Evolutionary conservation across 1,284 basidiomycete genomes (phyloP).

Genomic region (Puccinia novopanici): DNA sequence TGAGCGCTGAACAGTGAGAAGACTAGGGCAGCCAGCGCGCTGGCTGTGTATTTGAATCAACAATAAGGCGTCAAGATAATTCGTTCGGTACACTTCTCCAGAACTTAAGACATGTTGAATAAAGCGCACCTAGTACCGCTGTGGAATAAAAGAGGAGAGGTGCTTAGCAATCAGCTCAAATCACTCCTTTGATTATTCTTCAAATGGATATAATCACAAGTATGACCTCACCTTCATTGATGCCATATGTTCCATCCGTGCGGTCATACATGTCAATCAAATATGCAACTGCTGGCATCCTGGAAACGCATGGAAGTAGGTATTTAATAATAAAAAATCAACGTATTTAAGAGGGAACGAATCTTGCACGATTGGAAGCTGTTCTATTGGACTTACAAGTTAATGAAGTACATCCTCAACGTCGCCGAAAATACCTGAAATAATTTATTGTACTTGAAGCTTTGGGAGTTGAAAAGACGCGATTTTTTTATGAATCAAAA

Average conservation of each 20-base stretch:
- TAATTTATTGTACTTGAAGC: conserved; percentile 58
- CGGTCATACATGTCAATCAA: conserved; percentile 84
- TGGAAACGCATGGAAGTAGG: conserved; percentile 59
- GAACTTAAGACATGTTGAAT: not conserved
- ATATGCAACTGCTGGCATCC: conserved; percentile 88
- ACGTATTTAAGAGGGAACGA: not conserved
- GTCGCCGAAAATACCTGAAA: conserved; percentile 70
- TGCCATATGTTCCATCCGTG: conserved; percentile 83
- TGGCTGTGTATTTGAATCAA: conserved; percentile 51
- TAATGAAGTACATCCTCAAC: conserved; percentile 75
- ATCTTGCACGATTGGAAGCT: not conserved
- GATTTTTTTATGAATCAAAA: too few species aligned
- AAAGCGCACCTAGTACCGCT: conserved; percentile 17
- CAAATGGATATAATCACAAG: not conserved
- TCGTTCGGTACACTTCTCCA: too few species aligned
- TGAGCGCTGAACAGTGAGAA: conserved; percentile 87
- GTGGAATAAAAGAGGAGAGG: not conserved
- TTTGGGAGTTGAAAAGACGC: not conserved
- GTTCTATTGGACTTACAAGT: conserved; percentile 63
- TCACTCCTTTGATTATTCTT: not conserved
- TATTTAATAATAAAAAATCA: conserved; percentile 60
- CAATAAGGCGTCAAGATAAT: too few species aligned
- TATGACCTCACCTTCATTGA: conserved; percentile 71
- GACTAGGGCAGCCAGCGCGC: conserved; percentile 78
- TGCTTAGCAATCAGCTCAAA: not conserved